phyloP scores from a whole-genome alignment of 2,329 filamentous ascomycete species.

The Emydomyces testavorans region DNA sequence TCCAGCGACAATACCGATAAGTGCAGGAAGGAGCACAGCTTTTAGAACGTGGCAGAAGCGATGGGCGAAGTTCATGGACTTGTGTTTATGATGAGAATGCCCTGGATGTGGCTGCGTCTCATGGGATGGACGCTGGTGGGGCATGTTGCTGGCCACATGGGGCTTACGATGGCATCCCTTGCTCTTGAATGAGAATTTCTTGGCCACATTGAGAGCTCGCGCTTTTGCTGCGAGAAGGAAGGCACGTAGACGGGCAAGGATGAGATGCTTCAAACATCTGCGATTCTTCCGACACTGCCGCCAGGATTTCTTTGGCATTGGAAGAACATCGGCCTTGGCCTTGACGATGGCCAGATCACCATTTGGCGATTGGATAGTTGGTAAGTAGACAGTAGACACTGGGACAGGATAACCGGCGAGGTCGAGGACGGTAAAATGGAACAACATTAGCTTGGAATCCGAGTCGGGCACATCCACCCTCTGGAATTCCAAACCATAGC shows the following conservation, averaged over 20 bases:
- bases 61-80: constrained; percentile 29
- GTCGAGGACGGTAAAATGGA: constrained; percentile 38
- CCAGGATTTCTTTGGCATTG: constrained; percentile 30
- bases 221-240: constrained; percentile 31
- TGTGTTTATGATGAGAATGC: constrained; percentile 18
- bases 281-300: constrained; percentile 33
- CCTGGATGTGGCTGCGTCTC: constrained; percentile 1
- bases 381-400: constrained; percentile 34
- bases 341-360: constrained; percentile 31
- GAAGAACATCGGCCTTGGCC: constrained; percentile 29
- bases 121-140: constrained; percentile 7
- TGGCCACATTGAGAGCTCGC: constrained; percentile 25
- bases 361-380: constrained; percentile 27
- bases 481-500: constrained; percentile 35
- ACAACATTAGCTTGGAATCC: constrained; percentile 26
- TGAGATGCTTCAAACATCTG: constrained; percentile 29
- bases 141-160: neutral
- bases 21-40: constrained; percentile 36
- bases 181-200: constrained; percentile 23
- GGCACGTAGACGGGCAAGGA: constrained; percentile 31
- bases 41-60: constrained; percentile 33
- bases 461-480: constrained; percentile 21
- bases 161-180: constrained; percentile 27
- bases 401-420: constrained; percentile 34
- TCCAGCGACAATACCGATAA: constrained; percentile 38